Percentiles rank a stretch among this genome's conserved stretches.
Conservation (phyloP, 2,329 filamentous ascomycete genomes). For the Dothistroma pini region DNA sequence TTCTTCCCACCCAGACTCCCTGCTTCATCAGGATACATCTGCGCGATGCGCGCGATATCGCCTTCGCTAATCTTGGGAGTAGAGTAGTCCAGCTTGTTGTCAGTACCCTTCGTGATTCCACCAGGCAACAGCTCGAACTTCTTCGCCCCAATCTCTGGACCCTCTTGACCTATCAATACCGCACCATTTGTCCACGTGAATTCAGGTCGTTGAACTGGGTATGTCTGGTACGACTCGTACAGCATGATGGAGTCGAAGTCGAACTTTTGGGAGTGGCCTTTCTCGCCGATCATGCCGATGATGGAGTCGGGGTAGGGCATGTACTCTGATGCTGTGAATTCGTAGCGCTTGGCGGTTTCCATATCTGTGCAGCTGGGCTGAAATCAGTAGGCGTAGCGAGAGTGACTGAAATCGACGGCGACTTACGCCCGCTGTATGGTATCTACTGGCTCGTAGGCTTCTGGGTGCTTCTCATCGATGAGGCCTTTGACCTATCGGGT, state of each 20-base stretch:
- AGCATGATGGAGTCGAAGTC: conserved; percentile 1
- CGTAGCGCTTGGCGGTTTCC: background rate
- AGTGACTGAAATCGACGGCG: background rate
- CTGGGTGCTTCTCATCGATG: background rate
- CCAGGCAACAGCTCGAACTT: background rate
- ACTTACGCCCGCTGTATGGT: background rate
- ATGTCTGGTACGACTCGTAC: background rate
- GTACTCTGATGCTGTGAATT: background rate
- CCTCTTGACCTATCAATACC: background rate
- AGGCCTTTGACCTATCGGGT: background rate
- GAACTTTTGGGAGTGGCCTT: background rate
- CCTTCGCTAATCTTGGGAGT: background rate
- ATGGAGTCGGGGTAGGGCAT: background rate
- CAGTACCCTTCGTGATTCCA: background rate
- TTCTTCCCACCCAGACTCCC: background rate
- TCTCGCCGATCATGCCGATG: background rate
- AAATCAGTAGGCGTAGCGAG: background rate
- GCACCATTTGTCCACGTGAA: background rate
- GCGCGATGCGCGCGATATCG: background rate
- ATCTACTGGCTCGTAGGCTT: background rate
- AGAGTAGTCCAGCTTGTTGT: background rate
- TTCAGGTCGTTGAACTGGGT: background rate
- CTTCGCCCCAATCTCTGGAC: background rate
- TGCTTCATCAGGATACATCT: background rate
- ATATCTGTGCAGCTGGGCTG: background rate